Conservation (phyloP, 306 rosid species). For the Pterocarpus santalinus region DNA sequence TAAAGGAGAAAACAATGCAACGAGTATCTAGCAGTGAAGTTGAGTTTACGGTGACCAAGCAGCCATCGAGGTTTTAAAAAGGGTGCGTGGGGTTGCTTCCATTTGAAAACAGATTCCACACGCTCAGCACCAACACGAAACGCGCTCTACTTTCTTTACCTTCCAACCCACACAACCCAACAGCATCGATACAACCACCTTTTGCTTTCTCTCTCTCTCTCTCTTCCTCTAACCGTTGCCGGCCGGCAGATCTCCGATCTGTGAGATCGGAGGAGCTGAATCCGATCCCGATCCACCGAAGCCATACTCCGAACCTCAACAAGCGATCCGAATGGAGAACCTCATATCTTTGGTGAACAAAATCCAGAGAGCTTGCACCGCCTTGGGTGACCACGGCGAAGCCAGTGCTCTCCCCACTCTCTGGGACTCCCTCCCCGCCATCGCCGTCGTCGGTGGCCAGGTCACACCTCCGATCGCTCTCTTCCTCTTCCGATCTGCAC, state of each 20-base stretch:
- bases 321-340: constrained; percentile 68
- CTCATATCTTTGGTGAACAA: constrained; percentile 87
- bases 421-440: constrained; percentile 95
- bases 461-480: constrained; percentile 60
- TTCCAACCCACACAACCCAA: not conserved
- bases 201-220: not conserved
- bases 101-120: constrained; percentile 45
- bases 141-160: constrained; percentile 35
- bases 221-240: constrained; percentile 29
- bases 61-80: not conserved
- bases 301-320: not conserved
- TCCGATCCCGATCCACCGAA: constrained; percentile 8
- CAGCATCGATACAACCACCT: constrained; percentile 39
- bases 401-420: constrained; percentile 89
- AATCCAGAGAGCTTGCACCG: constrained; percentile 97
- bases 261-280: constrained; percentile 5
- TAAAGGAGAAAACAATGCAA: not conserved
- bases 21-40: not conserved
- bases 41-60: not conserved
- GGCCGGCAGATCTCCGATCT: constrained; percentile 24
- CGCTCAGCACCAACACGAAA: constrained; percentile 15
- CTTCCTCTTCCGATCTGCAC: not conserved
- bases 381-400: constrained; percentile 95
- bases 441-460: constrained; percentile 99
- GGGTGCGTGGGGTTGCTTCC: not conserved